Evolutionary conservation across 805 yeast genomes (phyloP), one percentile per base, ranked within the genome.

Genomic region (Hanseniaspora hatyaiensis): DNA sequence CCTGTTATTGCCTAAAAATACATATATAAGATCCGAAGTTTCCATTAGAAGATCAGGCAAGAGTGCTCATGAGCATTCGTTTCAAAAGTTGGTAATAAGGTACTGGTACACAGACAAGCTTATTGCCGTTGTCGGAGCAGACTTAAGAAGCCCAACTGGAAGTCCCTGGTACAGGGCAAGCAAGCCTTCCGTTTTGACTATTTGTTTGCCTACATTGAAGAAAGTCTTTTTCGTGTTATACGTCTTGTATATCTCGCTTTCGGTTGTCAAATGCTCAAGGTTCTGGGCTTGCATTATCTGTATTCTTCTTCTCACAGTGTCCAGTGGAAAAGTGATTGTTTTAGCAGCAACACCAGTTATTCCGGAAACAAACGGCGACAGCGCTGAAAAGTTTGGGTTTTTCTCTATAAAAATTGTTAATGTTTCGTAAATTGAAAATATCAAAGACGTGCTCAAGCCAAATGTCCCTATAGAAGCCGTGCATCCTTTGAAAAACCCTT

Each of bases 241-340:
- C 8, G 42, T 29, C 24, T 43, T 40, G 47, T 56, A 58, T 18
- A 65, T 54, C 20, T 23, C 40, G 43, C 46, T 40, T 42, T 51
- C 54, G 40, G 24, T 47, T 28, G 41, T 56, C 55, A 37, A 59
- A 28, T 38, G 50, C 51, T 52, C 64, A 36, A 50, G 36, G 20
- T 42, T 40, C 34, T 36, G 51, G 34, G 55, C 61, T 51, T 34
- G 54, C 53, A 40, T 65, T 55, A 88, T 76, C 60, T 89, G 96
- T 37, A 82, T 63, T 32, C 95, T 67, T 57, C 86, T 78, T 19
- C 96, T 69, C 2, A 88, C 59, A 0, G 94, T 76, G 60, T 92
- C 98, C 37, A 92, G 60, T 0, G 98, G 98, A 62, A 85, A 92
- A 0, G 85, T 78, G 0, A 77, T 53, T 0, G 78, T 73, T 60